Evolutionary conservation across 768 basidiomycete genomes (phyloP).

Genomic region (Mycena galericulata): DNA sequence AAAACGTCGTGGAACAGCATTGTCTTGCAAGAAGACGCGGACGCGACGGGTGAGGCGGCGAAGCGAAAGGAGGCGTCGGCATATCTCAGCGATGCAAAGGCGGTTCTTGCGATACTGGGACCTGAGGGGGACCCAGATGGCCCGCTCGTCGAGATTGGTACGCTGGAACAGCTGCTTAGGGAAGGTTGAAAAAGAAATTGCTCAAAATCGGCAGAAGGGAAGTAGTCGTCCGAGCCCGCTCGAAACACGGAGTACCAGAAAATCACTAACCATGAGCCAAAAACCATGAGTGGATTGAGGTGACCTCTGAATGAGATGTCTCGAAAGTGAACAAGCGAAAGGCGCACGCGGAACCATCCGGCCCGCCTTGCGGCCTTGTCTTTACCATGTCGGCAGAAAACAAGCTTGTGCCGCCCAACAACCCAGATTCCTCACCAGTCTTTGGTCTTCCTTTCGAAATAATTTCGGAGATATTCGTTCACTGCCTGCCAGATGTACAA

Average conservation of each 20-base stretch:
- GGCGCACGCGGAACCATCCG: no score
- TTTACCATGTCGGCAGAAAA: no score
- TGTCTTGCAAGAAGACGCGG: slow-evolving; percentile 47
- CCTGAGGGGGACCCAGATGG: slow-evolving; percentile 74
- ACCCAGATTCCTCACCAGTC: not conserved
- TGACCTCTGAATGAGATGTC: no score
- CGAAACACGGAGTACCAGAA: no score
- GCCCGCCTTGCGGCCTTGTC: no score
- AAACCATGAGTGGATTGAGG: no score
- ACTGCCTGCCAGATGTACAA: not conserved
- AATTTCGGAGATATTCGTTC: slow-evolving; percentile 9
- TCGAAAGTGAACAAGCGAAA: no score
- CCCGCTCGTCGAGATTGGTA: slow-evolving; percentile 64
- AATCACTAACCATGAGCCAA: no score
- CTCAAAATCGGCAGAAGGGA: no score
- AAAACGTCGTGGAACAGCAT: slow-evolving; percentile 83
- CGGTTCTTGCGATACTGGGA: slow-evolving; percentile 62
- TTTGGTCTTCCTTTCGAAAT: slow-evolving; percentile 14
- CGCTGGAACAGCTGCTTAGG: slow-evolving; percentile 56
- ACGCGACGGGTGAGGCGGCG: slow-evolving; percentile 32
- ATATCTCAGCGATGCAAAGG: slow-evolving; percentile 55
- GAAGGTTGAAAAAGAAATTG: slow-evolving; percentile 26
- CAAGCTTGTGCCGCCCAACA: no score
- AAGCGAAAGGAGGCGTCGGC: slow-evolving; percentile 45
- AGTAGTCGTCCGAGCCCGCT: no score